Evolutionary conservation across 495 filamentous ascomycete genomes (phyloP), one percentile per base, ranked within the genome.

Genomic region (Entonaema liquescens): DNA sequence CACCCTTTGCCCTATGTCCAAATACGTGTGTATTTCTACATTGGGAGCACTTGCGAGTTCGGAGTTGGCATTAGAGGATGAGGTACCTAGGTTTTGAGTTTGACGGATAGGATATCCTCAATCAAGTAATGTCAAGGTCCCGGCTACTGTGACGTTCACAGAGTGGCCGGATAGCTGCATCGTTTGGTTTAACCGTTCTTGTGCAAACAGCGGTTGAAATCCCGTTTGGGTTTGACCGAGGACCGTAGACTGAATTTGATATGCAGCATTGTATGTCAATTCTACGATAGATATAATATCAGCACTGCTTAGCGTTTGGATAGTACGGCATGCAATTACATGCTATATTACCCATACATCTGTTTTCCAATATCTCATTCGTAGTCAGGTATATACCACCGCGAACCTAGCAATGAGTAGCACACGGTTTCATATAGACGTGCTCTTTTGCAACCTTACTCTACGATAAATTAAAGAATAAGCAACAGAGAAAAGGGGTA

Each of bases 11-110:
- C 42, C 21, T 42, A 38, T 33, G 28, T 25, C 52, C 28, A 60
- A 61, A 69, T 73, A 55, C 57, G 56, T 59, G 15, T 69, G 58
- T 62, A 73, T 59, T 66, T 65, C 56, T 73, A 69, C 21, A 15
- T 65, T 36, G 33, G 57, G 57, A 66, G 65, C 64, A 61, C 60
- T 62, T 68, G 60, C 60, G 60, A 56, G 50, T 57, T 65, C 52
- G 61, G 65, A 62, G 62, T 68, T 35, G 65, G 70, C n/a, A 57
- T 68, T 69, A 66, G 44, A 65, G 57, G 17, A 50, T 58, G 61
- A 56, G 56, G 56, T 61, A 66, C 59, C 44, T 62, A 38, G 65
- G 52, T 68, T 26, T 66, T 54, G 19, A 58, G 70, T 56, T 53
- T 31, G 29, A 52, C 38, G 44, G 40, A 26, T 59, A 52, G 53